Percentiles rank a stretch among this genome's conserved stretches.
Evolutionary conservation across 768 basidiomycete genomes (phyloP).

Genomic region (Pleurotus citrinopileatus): DNA sequence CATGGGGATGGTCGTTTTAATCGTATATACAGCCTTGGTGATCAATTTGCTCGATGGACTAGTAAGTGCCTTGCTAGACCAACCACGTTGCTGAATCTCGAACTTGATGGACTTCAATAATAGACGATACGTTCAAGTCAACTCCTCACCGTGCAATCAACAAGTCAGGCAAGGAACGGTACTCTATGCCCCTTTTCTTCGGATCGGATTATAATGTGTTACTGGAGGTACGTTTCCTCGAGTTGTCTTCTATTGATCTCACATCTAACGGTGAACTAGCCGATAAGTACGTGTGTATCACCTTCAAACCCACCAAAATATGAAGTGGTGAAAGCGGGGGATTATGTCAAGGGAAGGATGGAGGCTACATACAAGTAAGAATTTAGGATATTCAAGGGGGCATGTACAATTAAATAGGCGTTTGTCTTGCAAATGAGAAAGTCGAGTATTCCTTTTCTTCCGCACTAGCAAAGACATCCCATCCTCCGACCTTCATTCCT

Average conservation of each 20-base stretch:
- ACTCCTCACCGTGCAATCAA: conserved; percentile 88
- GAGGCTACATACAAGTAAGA: conserved; percentile 57
- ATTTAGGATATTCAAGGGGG: too few species aligned
- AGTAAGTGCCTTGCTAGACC: conserved; percentile 43
- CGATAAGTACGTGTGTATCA: conserved; percentile 50
- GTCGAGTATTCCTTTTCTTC: background rate
- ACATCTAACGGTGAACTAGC: conserved; percentile 25
- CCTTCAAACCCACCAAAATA: conserved; percentile 51
- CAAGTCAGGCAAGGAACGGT: conserved; percentile 63
- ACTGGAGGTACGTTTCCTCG: conserved; percentile 52
- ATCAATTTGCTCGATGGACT: conserved; percentile 88
- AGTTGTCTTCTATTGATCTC: background rate
- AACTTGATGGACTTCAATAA: too few species aligned
- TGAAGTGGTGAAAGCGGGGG: conserved; percentile 72
- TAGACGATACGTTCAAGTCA: conserved; percentile 89
- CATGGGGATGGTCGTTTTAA: background rate
- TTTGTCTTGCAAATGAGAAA: background rate
- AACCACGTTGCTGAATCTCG: too few species aligned
- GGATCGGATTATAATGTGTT: conserved; percentile 84
- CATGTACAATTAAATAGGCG: background rate
- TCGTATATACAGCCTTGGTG: conserved; percentile 55
- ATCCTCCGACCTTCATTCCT: background rate
- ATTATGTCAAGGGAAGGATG: conserved; percentile 75
- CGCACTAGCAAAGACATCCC: background rate
- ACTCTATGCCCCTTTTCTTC: conserved; percentile 89